A percentile compares a stretch with the other conserved stretches of the same genome.
phyloP scores from a whole-genome alignment of 176 grass and related monocot genomes.

The Musa schizocarpa region DNA sequence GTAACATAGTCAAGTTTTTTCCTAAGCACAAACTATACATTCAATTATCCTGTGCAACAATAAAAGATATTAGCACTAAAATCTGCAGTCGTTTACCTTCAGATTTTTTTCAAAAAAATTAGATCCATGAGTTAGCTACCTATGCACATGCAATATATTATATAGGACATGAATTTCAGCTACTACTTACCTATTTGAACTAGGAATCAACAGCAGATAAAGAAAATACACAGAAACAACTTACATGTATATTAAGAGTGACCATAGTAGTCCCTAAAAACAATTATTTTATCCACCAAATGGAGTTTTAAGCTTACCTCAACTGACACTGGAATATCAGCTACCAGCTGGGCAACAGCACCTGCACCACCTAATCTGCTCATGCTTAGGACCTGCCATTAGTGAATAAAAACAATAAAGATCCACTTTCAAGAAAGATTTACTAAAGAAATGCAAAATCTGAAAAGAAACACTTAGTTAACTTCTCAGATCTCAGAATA shows the following conservation, averaged over 20 bases:
- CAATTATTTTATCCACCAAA: background rate
- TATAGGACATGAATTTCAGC: background rate
- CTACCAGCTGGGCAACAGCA: conserved; percentile 89
- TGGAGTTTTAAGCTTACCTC: conserved; percentile 32
- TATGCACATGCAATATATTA: background rate
- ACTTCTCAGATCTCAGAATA: too few species aligned
- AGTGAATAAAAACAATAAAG: background rate
- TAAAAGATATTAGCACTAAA: background rate
- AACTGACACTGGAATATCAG: conserved; percentile 81
- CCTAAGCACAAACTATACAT: background rate
- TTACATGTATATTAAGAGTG: background rate
- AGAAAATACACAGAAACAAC: background rate
- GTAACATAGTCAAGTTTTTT: background rate
- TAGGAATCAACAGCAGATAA: background rate
- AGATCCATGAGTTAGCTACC: background rate
- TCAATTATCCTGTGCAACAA: background rate
- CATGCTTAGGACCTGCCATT: conserved; percentile 90
- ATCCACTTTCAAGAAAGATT: too few species aligned
- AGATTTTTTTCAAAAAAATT: background rate
- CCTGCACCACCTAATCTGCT: conserved; percentile 91
- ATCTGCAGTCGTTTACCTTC: background rate
- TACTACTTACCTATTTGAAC: background rate
- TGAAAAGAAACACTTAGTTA: too few species aligned
- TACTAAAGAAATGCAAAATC: too few species aligned
- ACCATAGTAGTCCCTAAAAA: background rate